Conservation (phyloP, 257 asterid species). For the Solanum neorickii region DNA sequence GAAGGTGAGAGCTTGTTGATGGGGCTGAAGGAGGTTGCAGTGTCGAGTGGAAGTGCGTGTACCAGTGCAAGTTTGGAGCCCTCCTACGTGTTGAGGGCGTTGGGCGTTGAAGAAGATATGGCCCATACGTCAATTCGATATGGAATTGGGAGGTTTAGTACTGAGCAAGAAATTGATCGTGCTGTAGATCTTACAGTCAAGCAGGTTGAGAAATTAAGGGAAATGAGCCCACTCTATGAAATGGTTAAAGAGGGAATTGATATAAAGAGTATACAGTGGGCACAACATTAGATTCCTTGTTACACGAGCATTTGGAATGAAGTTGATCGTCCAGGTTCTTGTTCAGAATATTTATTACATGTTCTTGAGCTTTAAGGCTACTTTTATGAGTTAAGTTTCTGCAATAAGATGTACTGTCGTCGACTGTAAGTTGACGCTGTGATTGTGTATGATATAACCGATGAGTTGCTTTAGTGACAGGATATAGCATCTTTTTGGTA, state of each 20-base stretch:
- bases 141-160: conserved; percentile 95
- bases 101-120: conserved; percentile 99
- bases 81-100: conserved; percentile 84
- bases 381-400: not conserved
- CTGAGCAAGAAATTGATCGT: conserved; percentile 79
- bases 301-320: not conserved
- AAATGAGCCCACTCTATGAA: conserved; percentile 95
- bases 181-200: conserved; percentile 79
- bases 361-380: not conserved
- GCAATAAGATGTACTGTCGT: not conserved
- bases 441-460: not conserved
- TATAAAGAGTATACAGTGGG: conserved; percentile 80
- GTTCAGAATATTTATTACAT: not conserved
- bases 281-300: conserved; percentile 48
- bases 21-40: conserved; percentile 98
- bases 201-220: conserved; percentile 94
- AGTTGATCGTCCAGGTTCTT: not conserved
- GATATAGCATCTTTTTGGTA: not conserved
- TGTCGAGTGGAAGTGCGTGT: conserved; percentile 97
- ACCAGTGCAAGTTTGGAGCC: conserved; percentile 99
- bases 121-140: conserved; percentile 95
- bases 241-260: conserved; percentile 93
- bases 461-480: not conserved
- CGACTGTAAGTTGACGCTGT: not conserved
- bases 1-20: conserved; percentile 97